Conservation (phyloP, 139 green algal genomes). For the Chlamydomonas incerta region DNA sequence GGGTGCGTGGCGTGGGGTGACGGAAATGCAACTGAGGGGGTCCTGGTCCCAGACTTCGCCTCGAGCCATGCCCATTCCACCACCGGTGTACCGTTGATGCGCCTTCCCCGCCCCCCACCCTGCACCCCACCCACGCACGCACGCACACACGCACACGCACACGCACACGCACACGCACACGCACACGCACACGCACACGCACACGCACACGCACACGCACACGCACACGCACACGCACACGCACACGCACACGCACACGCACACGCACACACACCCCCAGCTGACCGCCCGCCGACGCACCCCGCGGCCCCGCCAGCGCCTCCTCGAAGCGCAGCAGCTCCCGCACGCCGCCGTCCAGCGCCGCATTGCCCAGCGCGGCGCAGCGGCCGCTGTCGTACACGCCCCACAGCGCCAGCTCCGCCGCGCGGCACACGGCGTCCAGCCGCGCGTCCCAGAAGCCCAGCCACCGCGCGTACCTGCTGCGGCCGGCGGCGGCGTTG, state of each 20-base stretch:
- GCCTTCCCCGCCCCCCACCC: too few relatives aligned
- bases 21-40: too few relatives aligned
- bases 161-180: too few relatives aligned
- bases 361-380: constrained; percentile 23
- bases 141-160: too few relatives aligned
- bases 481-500: too few relatives aligned
- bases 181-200: too few relatives aligned
- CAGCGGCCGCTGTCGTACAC: constrained; percentile 5
- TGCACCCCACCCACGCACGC: too few relatives aligned
- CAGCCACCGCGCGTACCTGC: constrained; percentile 50
- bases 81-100: too few relatives aligned
- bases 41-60: too few relatives aligned
- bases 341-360: constrained; percentile 31
- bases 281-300: not conserved
- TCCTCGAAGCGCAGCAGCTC: constrained; percentile 46
- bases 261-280: not conserved
- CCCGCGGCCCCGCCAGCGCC: constrained; percentile 38
- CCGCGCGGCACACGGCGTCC: not conserved
- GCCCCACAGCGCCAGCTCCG: constrained; percentile 51
- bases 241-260: not conserved
- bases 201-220: too few relatives aligned
- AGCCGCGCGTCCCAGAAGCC: constrained; percentile 33
- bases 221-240: not conserved
- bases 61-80: too few relatives aligned
- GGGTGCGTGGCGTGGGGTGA: too few relatives aligned